phyloP scores from a whole-genome alignment of 106 monocot genomes.

The Allium fistulosum region DNA sequence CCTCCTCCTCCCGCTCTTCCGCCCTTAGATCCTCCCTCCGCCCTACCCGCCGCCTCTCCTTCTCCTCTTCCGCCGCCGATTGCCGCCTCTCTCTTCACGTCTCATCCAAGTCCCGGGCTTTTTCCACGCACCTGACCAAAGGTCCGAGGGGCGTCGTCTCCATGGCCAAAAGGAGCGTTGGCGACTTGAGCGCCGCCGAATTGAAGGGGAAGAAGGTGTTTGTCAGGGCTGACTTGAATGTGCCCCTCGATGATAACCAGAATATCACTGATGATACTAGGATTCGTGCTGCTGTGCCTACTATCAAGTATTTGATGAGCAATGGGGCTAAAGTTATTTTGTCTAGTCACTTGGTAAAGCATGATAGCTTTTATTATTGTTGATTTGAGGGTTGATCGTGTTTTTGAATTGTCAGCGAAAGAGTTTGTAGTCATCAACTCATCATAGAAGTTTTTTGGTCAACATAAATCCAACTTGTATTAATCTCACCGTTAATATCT shows the following conservation, averaged over 20 bases:
- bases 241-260: conserved; percentile 78
- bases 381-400: not conserved
- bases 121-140: conserved; percentile 17
- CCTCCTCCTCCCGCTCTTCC: conserved; percentile 23
- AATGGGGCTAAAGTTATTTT: conserved; percentile 90
- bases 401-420: not conserved
- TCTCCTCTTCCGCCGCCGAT: conserved; percentile 40
- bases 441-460: not conserved
- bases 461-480: not conserved
- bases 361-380: not conserved
- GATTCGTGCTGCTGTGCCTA: conserved; percentile 86
- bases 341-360: conserved; percentile 72
- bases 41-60: conserved; percentile 30
- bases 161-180: conserved; percentile 93
- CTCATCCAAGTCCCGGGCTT: conserved; percentile 18
- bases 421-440: not conserved
- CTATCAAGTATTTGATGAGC: conserved; percentile 67
- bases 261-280: conserved; percentile 92
- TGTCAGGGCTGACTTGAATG: conserved; percentile 82
- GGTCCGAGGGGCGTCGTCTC: conserved; percentile 52
- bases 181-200: conserved; percentile 55
- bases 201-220: conserved; percentile 81
- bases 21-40: conserved; percentile 12
- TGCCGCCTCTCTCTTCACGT: conserved; percentile 23
- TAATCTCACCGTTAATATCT: not conserved